Base-by-base conservation (phyloP, 2,329 filamentous ascomycete genomes). In the Colletotrichum endophyticum region DNA sequence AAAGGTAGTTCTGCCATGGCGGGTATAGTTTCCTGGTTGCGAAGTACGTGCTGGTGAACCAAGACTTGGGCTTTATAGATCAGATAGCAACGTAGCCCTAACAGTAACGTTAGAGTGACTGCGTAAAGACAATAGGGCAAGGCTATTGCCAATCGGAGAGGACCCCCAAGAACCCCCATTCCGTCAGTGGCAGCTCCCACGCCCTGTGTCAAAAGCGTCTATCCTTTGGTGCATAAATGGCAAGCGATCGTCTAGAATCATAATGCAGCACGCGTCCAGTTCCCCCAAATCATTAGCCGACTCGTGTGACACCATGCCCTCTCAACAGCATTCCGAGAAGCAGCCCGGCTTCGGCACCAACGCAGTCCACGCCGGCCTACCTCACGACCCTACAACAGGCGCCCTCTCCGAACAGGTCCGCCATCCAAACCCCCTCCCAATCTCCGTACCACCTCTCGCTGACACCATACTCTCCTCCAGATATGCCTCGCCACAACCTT, bases 281-380 rank as follows among this genome's bases (percentile, higher is more conserved):
- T 5, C 9, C 16, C 0, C 1, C 8, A 0, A 5, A n/a, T 8
- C 36, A 19, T 19, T n/a, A 44, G 36, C 36, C 36, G 8, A 44
- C 0, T 5, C 8, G 16, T 1, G 4, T 44, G 15, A 0, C 16
- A 44, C 36, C 36, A 44, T 44, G 36, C 36, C 16, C 36, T 44
- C 36, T 11, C 36, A 44, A 16, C 8, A 44, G 0, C 36, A 44
- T 44, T 44, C 8, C 36, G 36, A 44, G 2, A 44, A 19, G 8
- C 36, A 44, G 36, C 36, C 5, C 16, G 16, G 36, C 16, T 44
- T 44, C 36, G 36, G 36, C 36, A 44, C 36, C 8, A 44, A 44
- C 36, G 16, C 36, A 19, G 36, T 44, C 36, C 36, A 44, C 8
- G 36, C 36, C 16, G 16, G 36, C 36, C 36, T 44, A 9, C 36